A percentile compares a stretch with the other conserved stretches of the same genome.
Conservation (phyloP, 2,329 filamentous ascomycete species). For the Pyrenochaeta sp. region DNA sequence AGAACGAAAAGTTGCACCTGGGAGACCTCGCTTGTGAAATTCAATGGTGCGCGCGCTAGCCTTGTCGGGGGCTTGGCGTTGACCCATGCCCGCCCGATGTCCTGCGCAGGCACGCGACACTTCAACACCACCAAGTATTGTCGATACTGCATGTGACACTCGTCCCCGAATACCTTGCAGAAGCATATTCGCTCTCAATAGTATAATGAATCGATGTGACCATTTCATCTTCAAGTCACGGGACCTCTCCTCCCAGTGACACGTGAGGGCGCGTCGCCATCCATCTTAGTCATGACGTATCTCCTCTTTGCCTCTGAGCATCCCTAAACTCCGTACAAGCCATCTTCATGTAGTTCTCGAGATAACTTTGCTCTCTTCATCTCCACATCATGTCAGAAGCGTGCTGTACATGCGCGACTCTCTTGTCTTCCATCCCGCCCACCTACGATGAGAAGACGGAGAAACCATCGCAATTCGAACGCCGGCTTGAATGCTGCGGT, state of each 20-base stretch:
- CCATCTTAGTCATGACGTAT: conserved; percentile 45
- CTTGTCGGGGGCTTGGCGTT: conserved; percentile 25
- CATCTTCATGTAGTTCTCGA: too few relatives aligned
- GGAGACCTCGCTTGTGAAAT: conserved; percentile 20
- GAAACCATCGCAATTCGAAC: conserved; percentile 67
- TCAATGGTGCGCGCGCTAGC: too few relatives aligned
- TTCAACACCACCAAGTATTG: not conserved
- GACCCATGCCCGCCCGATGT: conserved; percentile 12
- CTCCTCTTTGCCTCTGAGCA: conserved; percentile 23
- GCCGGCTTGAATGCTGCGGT: conserved; percentile 72
- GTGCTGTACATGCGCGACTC: conserved; percentile 74
- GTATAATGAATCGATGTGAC: not conserved
- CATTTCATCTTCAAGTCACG: not conserved
- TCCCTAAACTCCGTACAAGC: too few relatives aligned
- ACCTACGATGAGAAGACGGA: conserved; percentile 63
- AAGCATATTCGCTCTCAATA: not conserved
- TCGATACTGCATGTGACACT: too few relatives aligned
- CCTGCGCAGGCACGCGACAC: too few relatives aligned
- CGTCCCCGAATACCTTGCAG: too few relatives aligned
- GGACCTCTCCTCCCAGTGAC: conserved; percentile 9
- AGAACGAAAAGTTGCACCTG: conserved; percentile 34
- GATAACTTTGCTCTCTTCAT: not conserved
- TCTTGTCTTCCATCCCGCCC: conserved; percentile 64
- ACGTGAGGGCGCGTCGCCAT: conserved; percentile 32
- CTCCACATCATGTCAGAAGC: conserved; percentile 49